Evolutionary conservation across 805 yeast species (phyloP).

Genomic region (Yarrowia osloensis): DNA sequence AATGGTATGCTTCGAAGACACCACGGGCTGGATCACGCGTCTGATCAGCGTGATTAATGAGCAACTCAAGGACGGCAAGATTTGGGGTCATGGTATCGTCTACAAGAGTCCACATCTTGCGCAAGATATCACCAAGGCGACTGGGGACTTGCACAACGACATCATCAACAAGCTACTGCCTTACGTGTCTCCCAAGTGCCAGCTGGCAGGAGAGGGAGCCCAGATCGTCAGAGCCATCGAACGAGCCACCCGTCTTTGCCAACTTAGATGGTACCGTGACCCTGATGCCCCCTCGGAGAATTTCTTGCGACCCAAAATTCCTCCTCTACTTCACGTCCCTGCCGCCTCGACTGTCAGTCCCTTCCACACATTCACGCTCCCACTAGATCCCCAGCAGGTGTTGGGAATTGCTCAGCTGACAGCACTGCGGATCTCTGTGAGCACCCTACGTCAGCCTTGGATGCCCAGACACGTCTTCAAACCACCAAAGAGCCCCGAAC

Average conservation of each 20-base stretch:
- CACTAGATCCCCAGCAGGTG: conserved; percentile 37
- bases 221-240: not conserved
- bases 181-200: not conserved
- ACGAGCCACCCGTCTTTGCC: not conserved
- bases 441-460: conserved; percentile 38
- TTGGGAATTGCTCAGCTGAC: conserved; percentile 38
- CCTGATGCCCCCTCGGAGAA: not conserved
- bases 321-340: conserved; percentile 35
- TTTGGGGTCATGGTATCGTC: not conserved
- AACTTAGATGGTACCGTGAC: not conserved
- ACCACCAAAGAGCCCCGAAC: conserved; percentile 41
- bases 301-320: not conserved
- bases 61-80: not conserved
- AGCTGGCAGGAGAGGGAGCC: not conserved
- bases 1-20: conserved; percentile 35
- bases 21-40: not conserved
- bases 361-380: conserved; percentile 43
- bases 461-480: conserved; percentile 38
- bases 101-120: not conserved
- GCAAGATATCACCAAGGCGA: not conserved
- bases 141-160: not conserved
- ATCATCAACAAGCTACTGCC: not conserved
- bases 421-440: conserved; percentile 38
- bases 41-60: not conserved
- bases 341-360: conserved; percentile 41